A percentile compares a stretch with the other conserved stretches of the same genome.
Evolutionary conservation across 768 basidiomycete species (phyloP).

Genomic region (Mycena sanguinolenta): DNA sequence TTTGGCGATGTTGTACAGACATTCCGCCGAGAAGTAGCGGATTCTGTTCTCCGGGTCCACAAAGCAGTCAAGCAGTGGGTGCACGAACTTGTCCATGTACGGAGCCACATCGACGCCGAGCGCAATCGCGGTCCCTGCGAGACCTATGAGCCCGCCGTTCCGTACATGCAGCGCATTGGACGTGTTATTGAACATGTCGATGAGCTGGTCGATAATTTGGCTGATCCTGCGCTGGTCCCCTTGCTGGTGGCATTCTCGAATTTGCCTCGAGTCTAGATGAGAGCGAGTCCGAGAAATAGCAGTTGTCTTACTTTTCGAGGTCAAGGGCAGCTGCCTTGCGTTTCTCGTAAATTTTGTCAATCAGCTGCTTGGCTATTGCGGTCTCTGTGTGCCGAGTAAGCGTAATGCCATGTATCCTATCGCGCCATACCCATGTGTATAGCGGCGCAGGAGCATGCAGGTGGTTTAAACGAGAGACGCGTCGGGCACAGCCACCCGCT

Average conservation of each 20-base stretch:
- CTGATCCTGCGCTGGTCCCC: constrained; percentile 85
- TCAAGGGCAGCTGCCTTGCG: constrained; percentile 96
- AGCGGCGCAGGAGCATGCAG: constrained; percentile 18
- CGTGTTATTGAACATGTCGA: constrained; percentile 91
- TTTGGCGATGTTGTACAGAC: constrained; percentile 97
- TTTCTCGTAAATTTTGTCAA: constrained; percentile 97
- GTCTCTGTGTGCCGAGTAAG: constrained; percentile 63
- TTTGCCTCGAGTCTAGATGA: constrained; percentile 63
- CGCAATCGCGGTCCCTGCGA: constrained; percentile 97
- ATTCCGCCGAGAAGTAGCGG: constrained; percentile 97
- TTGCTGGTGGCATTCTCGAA: constrained; percentile 88
- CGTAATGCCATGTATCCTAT: constrained; percentile 4
- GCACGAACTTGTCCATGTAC: constrained; percentile 94
- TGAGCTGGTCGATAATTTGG: constrained; percentile 93
- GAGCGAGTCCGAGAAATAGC: neutral
- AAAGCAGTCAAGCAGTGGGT: constrained; percentile 91
- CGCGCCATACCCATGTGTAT: constrained; percentile 44
- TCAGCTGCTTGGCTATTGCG: constrained; percentile 81
- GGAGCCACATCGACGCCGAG: constrained; percentile 93
- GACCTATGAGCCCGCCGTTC: constrained; percentile 95
- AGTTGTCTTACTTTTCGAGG: constrained; percentile 83
- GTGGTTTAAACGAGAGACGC: constrained; percentile 9
- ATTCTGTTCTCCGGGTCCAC: constrained; percentile 95
- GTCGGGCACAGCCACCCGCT: constrained; percentile 29
- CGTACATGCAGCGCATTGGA: constrained; percentile 89